Evolutionary conservation across 306 rosid genomes (phyloP).

Genomic region (Sophora flavescens): DNA sequence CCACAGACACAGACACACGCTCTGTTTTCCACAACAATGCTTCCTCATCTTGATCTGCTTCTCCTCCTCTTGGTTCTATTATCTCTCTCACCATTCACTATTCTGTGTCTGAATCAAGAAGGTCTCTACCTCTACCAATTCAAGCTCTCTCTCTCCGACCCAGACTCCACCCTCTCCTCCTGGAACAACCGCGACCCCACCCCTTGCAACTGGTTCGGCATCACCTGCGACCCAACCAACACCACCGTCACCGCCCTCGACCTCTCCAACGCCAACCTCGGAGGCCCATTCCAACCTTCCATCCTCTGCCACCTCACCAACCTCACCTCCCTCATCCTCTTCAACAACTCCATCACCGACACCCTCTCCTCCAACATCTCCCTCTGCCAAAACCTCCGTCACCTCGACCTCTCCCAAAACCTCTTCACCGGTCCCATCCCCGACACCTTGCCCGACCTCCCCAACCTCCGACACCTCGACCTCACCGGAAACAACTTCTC

Average conservation of each 20-base stretch:
- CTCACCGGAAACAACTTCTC: slow-evolving; percentile 85
- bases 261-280: slow-evolving; percentile 66
- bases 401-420: slow-evolving; percentile 84
- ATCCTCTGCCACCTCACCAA: slow-evolving; percentile 66
- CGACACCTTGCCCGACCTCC: slow-evolving; percentile 51
- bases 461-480: slow-evolving; percentile 69
- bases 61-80: slow-evolving; percentile 13
- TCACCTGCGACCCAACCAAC: slow-evolving; percentile 56
- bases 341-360: slow-evolving; percentile 76
- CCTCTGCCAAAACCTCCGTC: slow-evolving; percentile 56
- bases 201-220: slow-evolving; percentile 79
- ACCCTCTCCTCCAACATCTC: slow-evolving; percentile 63
- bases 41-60: slow-evolving; percentile 27
- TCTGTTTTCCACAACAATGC: slow-evolving; percentile 36
- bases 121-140: slow-evolving; percentile 63
- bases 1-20: background rate
- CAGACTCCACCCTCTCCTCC: slow-evolving; percentile 56
- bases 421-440: slow-evolving; percentile 84
- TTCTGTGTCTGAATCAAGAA: slow-evolving; percentile 63
- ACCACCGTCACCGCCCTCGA: slow-evolving; percentile 56
- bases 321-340: slow-evolving; percentile 62
- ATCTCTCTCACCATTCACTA: background rate
- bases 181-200: slow-evolving; percentile 64
- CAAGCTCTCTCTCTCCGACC: slow-evolving; percentile 67
- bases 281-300: slow-evolving; percentile 65